Percentiles rank a stretch among this genome's conserved stretches.
Evolutionary conservation across 75 land plant genomes (phyloP).

Genomic region (Picea sitchensis): DNA sequence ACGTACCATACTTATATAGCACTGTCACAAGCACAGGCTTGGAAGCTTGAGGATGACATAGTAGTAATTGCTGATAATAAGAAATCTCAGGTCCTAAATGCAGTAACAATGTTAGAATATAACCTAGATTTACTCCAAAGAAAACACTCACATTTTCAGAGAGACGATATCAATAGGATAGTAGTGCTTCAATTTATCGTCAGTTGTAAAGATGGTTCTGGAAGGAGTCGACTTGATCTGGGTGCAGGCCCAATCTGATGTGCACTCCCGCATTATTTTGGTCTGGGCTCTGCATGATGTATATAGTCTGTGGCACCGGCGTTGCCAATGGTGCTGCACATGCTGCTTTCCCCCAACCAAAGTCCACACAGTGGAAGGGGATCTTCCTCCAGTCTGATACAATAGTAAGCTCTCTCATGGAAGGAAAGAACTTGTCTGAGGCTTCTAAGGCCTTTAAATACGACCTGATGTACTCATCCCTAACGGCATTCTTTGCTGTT

Average conservation of each 20-base stretch:
- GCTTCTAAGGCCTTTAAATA: conserved; percentile 14
- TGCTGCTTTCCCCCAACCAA: conserved; percentile 41
- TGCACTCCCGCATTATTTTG: not conserved
- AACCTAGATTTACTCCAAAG: not conserved
- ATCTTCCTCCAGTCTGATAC: conserved; percentile 30
- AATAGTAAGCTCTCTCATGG: conserved; percentile 21
- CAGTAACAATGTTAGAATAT: no score
- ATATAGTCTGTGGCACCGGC: conserved; percentile 41
- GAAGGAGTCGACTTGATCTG: not conserved
- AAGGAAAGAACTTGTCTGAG: conserved; percentile 20
- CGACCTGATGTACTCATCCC: conserved; percentile 1
- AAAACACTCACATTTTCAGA: not conserved
- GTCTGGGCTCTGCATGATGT: conserved; percentile 36
- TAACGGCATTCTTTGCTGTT: not conserved
- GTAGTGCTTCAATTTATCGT: not conserved
- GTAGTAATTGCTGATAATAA: no score
- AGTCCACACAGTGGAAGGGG: conserved; percentile 51
- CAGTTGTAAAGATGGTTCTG: not conserved
- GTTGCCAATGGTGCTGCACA: conserved; percentile 42
- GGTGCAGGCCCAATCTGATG: not conserved
- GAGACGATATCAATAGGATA: not conserved
- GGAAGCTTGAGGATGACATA: no score
- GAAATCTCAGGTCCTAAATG: no score
- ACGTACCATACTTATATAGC: no score
- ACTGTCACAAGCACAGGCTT: no score